These are phyloP conservation scores for Curvularia sp. DNA, from an alignment of 2,329 filamentous ascomycete species.

Conservation along the genomic window DNA sequence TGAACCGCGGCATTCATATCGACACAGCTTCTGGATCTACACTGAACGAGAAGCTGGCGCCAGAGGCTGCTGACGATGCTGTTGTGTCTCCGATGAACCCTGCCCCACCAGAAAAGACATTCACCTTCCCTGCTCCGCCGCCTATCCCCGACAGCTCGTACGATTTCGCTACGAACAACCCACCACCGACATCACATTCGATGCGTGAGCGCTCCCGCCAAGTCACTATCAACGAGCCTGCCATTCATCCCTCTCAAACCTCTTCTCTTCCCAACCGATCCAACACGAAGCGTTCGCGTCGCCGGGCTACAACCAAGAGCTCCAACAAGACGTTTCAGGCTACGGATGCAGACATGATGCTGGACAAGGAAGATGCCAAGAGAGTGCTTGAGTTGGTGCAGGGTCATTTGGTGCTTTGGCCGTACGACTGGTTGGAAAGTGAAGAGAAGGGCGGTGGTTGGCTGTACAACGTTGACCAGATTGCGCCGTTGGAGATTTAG, in stretches of 20 bases:
- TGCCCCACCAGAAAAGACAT: conserved; percentile 31
- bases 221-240: conserved; percentile 48
- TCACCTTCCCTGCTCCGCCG: conserved; percentile 43
- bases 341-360: conserved; percentile 70
- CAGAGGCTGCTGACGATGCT: conserved; percentile 39
- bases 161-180: conserved; percentile 19
- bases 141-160: conserved; percentile 37
- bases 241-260: conserved; percentile 10
- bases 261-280: conserved; percentile 19
- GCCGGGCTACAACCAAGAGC: conserved; percentile 73
- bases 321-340: conserved; percentile 69
- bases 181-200: conserved; percentile 13
- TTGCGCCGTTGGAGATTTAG: conserved; percentile 96
- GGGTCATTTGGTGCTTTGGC: conserved; percentile 88
- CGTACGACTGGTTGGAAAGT: conserved; percentile 85
- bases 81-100: conserved; percentile 42
- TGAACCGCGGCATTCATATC: conserved; percentile 25
- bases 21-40: conserved; percentile 29
- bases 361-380: conserved; percentile 78
- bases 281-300: conserved; percentile 56
- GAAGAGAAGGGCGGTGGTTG: conserved; percentile 95
- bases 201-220: conserved; percentile 39
- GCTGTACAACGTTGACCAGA: conserved; percentile 94
- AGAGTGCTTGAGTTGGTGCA: conserved; percentile 82
- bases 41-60: conserved; percentile 45